Percentiles rank a stretch among this genome's conserved stretches.
These are phyloP conservation scores for Silene noctiflora DNA, from an alignment of 179 eudicot species.

Conservation along the genomic window DNA sequence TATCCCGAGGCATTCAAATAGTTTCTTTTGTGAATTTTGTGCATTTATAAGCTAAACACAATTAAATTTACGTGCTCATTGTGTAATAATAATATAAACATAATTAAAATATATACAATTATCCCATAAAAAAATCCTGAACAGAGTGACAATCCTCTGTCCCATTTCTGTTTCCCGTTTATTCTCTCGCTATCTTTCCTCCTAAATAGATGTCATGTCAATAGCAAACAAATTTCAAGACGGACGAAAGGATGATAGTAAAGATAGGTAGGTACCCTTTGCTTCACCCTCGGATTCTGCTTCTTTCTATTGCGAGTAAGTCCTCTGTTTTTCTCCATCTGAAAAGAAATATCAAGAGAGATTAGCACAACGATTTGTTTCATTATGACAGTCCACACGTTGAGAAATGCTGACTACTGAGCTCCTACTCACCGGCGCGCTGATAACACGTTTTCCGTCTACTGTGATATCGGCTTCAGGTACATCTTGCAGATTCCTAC, in stretches of 20 bases:
- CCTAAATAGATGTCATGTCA: not conserved
- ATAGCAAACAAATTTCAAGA: not conserved
- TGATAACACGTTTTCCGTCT: constrained; percentile 84
- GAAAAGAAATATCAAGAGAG: constrained; percentile 11
- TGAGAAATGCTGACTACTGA: not conserved
- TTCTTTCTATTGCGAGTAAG: constrained; percentile 79
- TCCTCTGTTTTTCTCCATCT: constrained; percentile 97
- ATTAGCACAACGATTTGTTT: not conserved
- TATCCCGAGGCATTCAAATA: not conserved
- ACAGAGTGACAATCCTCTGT: not conserved
- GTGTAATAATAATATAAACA: no score
- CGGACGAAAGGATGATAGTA: not conserved
- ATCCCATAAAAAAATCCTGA: no score
- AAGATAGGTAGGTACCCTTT: constrained; percentile 48
- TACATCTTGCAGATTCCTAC: constrained; percentile 41
- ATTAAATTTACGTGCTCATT: no score
- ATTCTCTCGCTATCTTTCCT: not conserved
- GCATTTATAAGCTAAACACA: no score
- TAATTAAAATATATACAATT: no score
- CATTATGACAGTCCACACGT: not conserved
- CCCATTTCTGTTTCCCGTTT: not conserved
- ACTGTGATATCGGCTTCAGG: constrained; percentile 44
- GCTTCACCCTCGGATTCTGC: constrained; percentile 94
- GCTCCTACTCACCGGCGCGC: constrained; percentile 47
- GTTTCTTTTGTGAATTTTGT: not conserved